A percentile compares a stretch with the other conserved stretches of the same genome.
phyloP scores from a whole-genome alignment of 2,329 filamentous ascomycete genomes.

The Chrysosporium keratinophilum region DNA sequence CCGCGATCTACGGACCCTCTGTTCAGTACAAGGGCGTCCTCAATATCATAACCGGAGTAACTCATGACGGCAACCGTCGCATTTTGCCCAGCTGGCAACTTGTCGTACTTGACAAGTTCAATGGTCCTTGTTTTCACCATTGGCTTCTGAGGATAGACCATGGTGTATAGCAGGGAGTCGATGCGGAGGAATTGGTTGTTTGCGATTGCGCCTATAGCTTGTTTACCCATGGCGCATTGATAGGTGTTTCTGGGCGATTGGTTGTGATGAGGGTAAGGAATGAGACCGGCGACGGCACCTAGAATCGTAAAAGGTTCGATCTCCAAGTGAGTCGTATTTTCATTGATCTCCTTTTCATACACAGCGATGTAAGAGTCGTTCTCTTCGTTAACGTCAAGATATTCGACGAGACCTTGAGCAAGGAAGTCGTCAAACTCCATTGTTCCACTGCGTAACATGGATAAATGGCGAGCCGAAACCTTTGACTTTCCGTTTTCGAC shows the following conservation, averaged over 20 bases:
- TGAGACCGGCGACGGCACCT: slow-evolving; percentile 87
- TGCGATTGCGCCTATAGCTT: slow-evolving; percentile 95
- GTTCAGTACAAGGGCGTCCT: slow-evolving; percentile 93
- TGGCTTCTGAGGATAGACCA: slow-evolving; percentile 94
- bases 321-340: slow-evolving; percentile 83
- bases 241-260: slow-evolving; percentile 98
- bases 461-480: slow-evolving; percentile 67
- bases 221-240: slow-evolving; percentile 99
- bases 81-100: slow-evolving; percentile 91
- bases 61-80: slow-evolving; percentile 99
- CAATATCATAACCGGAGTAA: slow-evolving; percentile 97
- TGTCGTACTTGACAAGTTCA: slow-evolving; percentile 92
- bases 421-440: slow-evolving; percentile 92
- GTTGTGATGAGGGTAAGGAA: slow-evolving; percentile 97
- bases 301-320: slow-evolving; percentile 97
- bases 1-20: slow-evolving; percentile 91
- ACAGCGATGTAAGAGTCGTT: slow-evolving; percentile 91
- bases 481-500: slow-evolving; percentile 79
- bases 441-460: slow-evolving; percentile 69
- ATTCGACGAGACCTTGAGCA: slow-evolving; percentile 81
- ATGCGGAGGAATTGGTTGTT: slow-evolving; percentile 97
- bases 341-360: slow-evolving; percentile 72
- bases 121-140: slow-evolving; percentile 98
- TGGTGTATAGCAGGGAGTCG: slow-evolving; percentile 87
- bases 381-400: slow-evolving; percentile 96